Evolutionary conservation across 2,329 filamentous ascomycete species (phyloP), one percentile per base, ranked within the genome.

Genomic region (Scolecobasidium constrictum): DNA sequence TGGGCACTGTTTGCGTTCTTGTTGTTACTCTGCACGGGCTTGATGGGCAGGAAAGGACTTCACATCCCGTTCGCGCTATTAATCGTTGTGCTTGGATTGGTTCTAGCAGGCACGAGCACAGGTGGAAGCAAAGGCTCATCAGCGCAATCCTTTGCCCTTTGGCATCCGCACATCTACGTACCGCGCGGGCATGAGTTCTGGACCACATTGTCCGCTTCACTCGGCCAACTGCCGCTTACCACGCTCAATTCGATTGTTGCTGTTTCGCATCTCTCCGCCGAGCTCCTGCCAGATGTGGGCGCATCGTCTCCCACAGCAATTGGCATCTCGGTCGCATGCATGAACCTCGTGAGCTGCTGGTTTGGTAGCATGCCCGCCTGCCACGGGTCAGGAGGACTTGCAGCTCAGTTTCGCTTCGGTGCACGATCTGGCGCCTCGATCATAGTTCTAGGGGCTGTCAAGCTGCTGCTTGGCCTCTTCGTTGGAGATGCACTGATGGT

Each of bases 311-410:
- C 86, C 4, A 90, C 86, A 0, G 71, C 78, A 1, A 69, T 96
- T 21, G 90, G 88, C 1, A 59, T 88, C 46, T 94, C 86, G 43
- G 85, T 96, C 3, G 80, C 81, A 0, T 54, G 69, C 2, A 93
- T 94, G 77, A 96, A 96, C 57, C 66, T 95, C 3, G 59, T 83
- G 1, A 83, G 83, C 13, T 88, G 85, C 53, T 94, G 86, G 84
- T 93, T 94, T 53, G 88, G 88, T 38, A 83, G 83, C 4, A 96
- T 95, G 92, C 92, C 90, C 3, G 79, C 92, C 3, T 96, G 92
- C 56, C 92, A 96, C 57, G 90, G 90, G 4, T 86, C 86, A 1
- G 90, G 90, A 2, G 90, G 90, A 0, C 68, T 96, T 0, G 92
- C 92, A 4, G 92, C 83, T 0, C 90, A 96, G 58, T 86, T 86